Evolutionary conservation across 495 filamentous ascomycete genomes (phyloP).

Genomic region (Daldinia concentrica): DNA sequence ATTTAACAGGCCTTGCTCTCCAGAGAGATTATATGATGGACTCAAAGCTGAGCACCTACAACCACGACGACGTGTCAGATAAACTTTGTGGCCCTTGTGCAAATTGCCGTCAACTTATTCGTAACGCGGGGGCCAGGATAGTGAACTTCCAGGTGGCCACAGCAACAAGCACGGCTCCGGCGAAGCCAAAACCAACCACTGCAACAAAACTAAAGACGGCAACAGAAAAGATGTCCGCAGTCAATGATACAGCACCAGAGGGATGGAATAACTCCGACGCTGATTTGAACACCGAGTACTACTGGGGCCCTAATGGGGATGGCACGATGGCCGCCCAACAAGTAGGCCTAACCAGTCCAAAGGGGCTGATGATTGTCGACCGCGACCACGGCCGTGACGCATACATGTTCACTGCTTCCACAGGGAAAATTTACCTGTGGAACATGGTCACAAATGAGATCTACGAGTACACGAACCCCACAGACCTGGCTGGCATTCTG

Average conservation of each 20-base stretch:
- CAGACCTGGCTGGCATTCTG: not conserved
- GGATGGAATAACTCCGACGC: not conserved
- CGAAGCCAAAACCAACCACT: too few species aligned
- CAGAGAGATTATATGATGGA: too few species aligned
- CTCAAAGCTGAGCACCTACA: too few species aligned
- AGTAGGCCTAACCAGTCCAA: not conserved
- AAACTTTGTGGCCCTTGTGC: too few species aligned
- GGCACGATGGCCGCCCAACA: not conserved
- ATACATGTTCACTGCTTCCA: not conserved
- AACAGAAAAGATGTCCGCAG: not conserved
- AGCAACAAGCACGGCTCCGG: too few species aligned
- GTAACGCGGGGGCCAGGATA: too few species aligned
- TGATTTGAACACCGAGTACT: not conserved
- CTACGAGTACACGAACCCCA: not conserved
- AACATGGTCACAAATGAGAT: not conserved
- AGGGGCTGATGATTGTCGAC: not conserved
- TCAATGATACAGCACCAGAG: not conserved
- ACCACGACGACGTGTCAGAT: too few species aligned
- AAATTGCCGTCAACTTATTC: too few species aligned
- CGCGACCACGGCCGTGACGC: not conserved
- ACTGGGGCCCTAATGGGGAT: not conserved
- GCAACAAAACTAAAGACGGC: too few species aligned
- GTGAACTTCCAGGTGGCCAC: too few species aligned
- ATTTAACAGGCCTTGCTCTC: not conserved
- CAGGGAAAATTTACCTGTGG: not conserved